Conservation (phyloP, 1,284 basidiomycete genomes). For the Mycosarcoma maydis region DNA sequence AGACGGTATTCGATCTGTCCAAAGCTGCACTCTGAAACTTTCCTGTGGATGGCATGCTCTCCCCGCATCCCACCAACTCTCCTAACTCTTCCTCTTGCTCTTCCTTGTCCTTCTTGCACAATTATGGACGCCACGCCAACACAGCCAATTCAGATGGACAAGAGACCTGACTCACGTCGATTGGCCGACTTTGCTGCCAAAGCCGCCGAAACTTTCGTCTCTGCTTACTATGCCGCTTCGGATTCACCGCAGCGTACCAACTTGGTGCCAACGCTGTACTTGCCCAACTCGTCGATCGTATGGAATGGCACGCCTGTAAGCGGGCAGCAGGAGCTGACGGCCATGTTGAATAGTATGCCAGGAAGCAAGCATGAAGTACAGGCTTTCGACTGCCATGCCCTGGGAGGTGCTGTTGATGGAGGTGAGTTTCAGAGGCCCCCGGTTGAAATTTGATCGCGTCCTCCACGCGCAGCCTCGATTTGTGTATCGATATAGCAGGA, state of each 20-base stretch:
- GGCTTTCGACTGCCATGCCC: constrained; percentile 61
- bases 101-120: neutral
- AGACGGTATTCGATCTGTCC: constrained; percentile 12
- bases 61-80: neutral
- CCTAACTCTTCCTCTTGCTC: neutral
- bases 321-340: constrained; percentile 52
- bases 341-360: constrained; percentile 61
- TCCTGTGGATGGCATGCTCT: no score
- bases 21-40: constrained; percentile 8
- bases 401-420: constrained; percentile 53
- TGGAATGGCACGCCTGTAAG: constrained; percentile 66
- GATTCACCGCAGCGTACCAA: constrained; percentile 61
- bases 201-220: constrained; percentile 63
- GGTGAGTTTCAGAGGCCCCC: constrained; percentile 20
- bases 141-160: constrained; percentile 5
- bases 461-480: constrained; percentile 2
- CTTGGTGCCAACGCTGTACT: constrained; percentile 62
- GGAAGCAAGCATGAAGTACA: constrained; percentile 64
- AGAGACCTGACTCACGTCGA: constrained; percentile 32
- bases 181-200: constrained; percentile 59
- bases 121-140: constrained; percentile 5
- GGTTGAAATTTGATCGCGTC: no score
- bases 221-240: constrained; percentile 64
- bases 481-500: constrained; percentile 4
- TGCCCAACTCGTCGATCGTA: constrained; percentile 60